Evolutionary conservation across 805 yeast genomes (phyloP).

Genomic region (Dipodascus geniculatus): DNA sequence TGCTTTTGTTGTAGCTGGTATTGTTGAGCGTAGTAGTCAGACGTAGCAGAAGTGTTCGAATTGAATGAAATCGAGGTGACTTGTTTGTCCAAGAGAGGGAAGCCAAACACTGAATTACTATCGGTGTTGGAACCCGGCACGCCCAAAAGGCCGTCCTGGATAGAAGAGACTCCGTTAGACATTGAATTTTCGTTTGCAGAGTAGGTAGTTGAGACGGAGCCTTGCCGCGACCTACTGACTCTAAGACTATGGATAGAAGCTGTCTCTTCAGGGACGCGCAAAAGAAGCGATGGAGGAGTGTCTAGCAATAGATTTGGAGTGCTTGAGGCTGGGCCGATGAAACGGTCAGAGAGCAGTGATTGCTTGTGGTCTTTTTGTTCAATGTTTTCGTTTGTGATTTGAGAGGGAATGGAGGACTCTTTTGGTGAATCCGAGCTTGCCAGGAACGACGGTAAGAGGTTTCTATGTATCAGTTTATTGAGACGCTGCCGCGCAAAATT

Average conservation of each 20-base stretch:
- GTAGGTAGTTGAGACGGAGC: not conserved
- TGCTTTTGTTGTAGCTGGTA: not conserved
- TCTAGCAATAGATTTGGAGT: not conserved
- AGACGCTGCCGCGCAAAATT: not conserved
- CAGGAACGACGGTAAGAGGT: slow-evolving; percentile 8
- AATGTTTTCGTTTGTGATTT: too few relatives aligned
- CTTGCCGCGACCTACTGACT: not conserved
- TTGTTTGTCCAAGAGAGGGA: not conserved
- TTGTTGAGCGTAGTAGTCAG: not conserved
- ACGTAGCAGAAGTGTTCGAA: not conserved
- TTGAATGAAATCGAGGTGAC: not conserved
- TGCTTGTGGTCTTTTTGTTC: too few relatives aligned
- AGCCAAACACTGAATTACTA: not conserved
- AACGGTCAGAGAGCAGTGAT: too few relatives aligned
- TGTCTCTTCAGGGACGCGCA: not conserved
- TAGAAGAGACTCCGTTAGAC: not conserved
- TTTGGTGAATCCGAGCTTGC: not conserved
- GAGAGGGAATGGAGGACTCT: too few relatives aligned
- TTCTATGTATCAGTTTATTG: slow-evolving; percentile 7
- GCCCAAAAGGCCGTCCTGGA: not conserved
- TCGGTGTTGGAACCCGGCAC: not conserved
- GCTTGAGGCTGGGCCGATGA: not conserved
- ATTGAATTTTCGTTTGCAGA: not conserved
- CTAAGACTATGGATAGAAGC: not conserved
- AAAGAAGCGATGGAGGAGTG: not conserved